Evolutionary conservation across 73 alveolate species (phyloP).

Genomic region (Paramecium caudatum): DNA sequence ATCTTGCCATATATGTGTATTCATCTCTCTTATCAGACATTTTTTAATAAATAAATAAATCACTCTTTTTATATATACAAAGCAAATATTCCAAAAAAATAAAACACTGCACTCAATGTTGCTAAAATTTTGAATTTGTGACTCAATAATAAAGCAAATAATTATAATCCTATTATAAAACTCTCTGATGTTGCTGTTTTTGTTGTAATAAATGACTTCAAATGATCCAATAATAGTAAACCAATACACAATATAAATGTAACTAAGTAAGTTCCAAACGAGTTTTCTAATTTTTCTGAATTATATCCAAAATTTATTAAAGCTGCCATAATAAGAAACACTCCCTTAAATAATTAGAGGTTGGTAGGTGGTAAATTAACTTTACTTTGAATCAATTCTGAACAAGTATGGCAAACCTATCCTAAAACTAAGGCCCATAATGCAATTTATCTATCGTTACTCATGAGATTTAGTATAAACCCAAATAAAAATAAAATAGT

Average conservation of each 20-base stretch:
- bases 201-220: background rate
- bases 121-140: background rate
- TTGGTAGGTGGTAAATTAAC: background rate
- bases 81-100: conserved; percentile 14
- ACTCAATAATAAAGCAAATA: conserved; percentile 3
- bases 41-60: background rate
- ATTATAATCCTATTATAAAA: background rate
- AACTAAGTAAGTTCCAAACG: background rate
- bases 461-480: background rate
- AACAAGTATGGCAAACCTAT: background rate
- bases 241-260: background rate
- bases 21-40: conserved; percentile 76
- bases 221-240: background rate
- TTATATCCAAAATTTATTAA: conserved; percentile 1
- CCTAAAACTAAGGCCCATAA: conserved; percentile 31
- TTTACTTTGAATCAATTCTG: background rate
- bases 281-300: conserved; percentile 31
- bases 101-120: background rate
- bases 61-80: background rate
- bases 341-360: conserved; percentile 11
- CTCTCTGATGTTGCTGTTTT: background rate
- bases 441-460: conserved; percentile 25
- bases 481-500: conserved; percentile 18
- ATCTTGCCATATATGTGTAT: conserved; percentile 76
- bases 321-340: background rate